These are phyloP conservation scores for Paramyrothecium sp. DNA, from an alignment of 2,329 filamentous ascomycete species.

Conservation along the genomic window DNA sequence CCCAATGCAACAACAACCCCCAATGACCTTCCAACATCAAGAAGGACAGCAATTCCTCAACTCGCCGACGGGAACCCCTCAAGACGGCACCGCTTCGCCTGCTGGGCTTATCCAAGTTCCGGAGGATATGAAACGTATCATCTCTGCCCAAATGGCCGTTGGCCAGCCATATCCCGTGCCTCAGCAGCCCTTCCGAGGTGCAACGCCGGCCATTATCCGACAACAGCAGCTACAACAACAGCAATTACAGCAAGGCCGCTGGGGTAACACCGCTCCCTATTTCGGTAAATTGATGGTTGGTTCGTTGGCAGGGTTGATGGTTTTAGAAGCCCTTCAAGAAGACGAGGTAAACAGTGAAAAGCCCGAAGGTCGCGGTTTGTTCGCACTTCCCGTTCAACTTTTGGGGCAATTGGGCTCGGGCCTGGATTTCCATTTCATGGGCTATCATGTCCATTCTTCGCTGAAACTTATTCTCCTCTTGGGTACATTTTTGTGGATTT, in stretches of 20 bases:
- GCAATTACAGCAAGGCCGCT: constrained; percentile 49
- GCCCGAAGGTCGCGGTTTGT: constrained; percentile 64
- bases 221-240: constrained; percentile 58
- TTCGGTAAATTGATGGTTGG: constrained; percentile 86
- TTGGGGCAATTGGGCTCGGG: constrained; percentile 46
- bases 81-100: constrained; percentile 37
- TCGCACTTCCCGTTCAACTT: constrained; percentile 60
- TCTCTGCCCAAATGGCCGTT: constrained; percentile 54
- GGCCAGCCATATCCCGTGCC: constrained; percentile 52
- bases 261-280: constrained; percentile 54
- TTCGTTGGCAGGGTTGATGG: constrained; percentile 87
- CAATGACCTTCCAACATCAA: constrained; percentile 44
- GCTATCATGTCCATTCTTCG: constrained; percentile 52
- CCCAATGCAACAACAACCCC: constrained; percentile 52
- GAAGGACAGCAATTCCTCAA: constrained; percentile 44
- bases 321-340: constrained; percentile 76
- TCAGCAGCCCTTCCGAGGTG: constrained; percentile 44
- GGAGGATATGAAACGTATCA: constrained; percentile 63
- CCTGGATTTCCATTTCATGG: constrained; percentile 51
- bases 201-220: constrained; percentile 44
- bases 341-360: constrained; percentile 63
- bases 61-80: constrained; percentile 41
- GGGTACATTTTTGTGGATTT: constrained; percentile 52
- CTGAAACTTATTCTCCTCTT: constrained; percentile 53
- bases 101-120: constrained; percentile 65